Percentiles rank a stretch among this genome's conserved stretches.
These are phyloP conservation scores for Lipomyces yamadae DNA, from an alignment of 805 yeast species.

Conservation along the genomic window DNA sequence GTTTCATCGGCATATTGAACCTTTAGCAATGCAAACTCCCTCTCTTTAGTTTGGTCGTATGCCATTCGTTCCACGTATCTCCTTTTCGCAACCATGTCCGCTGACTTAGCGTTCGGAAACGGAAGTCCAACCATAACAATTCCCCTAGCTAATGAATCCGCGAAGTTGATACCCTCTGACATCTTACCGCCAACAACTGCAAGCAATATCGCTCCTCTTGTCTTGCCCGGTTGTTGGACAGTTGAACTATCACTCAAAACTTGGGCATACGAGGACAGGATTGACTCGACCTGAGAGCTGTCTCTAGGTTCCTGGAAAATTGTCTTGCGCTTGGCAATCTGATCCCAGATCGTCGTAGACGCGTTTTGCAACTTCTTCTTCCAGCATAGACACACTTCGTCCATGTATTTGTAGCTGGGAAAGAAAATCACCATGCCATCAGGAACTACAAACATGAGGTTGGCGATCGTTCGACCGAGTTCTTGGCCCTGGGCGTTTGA, in stretches of 20 bases:
- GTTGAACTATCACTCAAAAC: slow-evolving; percentile 43
- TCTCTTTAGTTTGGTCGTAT: slow-evolving; percentile 49
- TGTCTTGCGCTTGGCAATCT: slow-evolving; percentile 46
- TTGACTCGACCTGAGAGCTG: slow-evolving; percentile 51
- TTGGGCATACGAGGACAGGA: slow-evolving; percentile 58
- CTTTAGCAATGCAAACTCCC: neutral
- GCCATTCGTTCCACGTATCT: slow-evolving; percentile 63
- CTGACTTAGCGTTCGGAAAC: slow-evolving; percentile 81
- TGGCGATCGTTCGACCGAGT: slow-evolving; percentile 57
- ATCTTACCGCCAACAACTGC: slow-evolving; percentile 92
- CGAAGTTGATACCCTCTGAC: slow-evolving; percentile 92
- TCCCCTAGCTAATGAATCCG: slow-evolving; percentile 84
- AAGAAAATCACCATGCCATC: slow-evolving; percentile 80
- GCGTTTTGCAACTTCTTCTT: slow-evolving; percentile 42
- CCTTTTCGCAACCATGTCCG: slow-evolving; percentile 75
- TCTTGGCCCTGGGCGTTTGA: slow-evolving; percentile 36
- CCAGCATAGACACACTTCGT: slow-evolving; percentile 61
- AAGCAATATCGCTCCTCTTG: slow-evolving; percentile 67
- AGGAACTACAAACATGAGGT: slow-evolving; percentile 58
- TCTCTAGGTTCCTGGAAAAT: slow-evolving; percentile 60
- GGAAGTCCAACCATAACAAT: slow-evolving; percentile 89
- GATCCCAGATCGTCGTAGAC: slow-evolving; percentile 32
- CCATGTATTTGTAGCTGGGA: slow-evolving; percentile 80
- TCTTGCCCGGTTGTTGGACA: neutral
- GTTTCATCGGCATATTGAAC: neutral